Evolutionary conservation across 1,139 yeast species (phyloP).

Genomic region (Yamadazyma spencermartinsiae): DNA sequence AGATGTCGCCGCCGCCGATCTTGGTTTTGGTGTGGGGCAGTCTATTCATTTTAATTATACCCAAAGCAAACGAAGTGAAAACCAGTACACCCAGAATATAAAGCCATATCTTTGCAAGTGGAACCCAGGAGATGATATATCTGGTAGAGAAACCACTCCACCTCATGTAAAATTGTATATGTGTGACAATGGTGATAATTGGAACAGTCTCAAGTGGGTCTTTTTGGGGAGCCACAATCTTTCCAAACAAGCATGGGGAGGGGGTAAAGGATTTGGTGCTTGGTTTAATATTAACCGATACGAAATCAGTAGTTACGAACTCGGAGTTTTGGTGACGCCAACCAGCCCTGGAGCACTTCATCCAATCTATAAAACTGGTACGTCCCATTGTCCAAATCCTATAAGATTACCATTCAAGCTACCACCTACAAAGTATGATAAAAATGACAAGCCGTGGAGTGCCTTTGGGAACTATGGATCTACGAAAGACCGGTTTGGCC

Average conservation of each 20-base stretch:
- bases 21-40: slow-evolving; percentile 52
- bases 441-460: slow-evolving; percentile 54
- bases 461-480: slow-evolving; percentile 7
- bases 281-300: slow-evolving; percentile 20
- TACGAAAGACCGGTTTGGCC: slow-evolving; percentile 12
- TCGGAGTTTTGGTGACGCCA: slow-evolving; percentile 50
- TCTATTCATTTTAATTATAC: slow-evolving; percentile 54
- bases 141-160: slow-evolving; percentile 36
- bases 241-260: slow-evolving; percentile 73
- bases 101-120: slow-evolving; percentile 37
- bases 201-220: slow-evolving; percentile 57
- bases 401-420: slow-evolving; percentile 55
- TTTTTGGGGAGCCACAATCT: slow-evolving; percentile 67
- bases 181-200: slow-evolving; percentile 50
- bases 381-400: slow-evolving; percentile 22
- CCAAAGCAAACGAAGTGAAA: slow-evolving; percentile 19
- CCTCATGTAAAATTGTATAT: slow-evolving; percentile 44
- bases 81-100: slow-evolving; percentile 34
- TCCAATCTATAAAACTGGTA: slow-evolving; percentile 45
- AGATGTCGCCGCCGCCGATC: slow-evolving; percentile 45
- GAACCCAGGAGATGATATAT: slow-evolving; percentile 19
- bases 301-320: slow-evolving; percentile 49
- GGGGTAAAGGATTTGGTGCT: slow-evolving; percentile 24
- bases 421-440: slow-evolving; percentile 45
- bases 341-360: slow-evolving; percentile 20